Percentiles rank a stretch among this genome's conserved stretches.
phyloP scores from a whole-genome alignment of 257 asterid species.

The Solanum arcanum region DNA sequence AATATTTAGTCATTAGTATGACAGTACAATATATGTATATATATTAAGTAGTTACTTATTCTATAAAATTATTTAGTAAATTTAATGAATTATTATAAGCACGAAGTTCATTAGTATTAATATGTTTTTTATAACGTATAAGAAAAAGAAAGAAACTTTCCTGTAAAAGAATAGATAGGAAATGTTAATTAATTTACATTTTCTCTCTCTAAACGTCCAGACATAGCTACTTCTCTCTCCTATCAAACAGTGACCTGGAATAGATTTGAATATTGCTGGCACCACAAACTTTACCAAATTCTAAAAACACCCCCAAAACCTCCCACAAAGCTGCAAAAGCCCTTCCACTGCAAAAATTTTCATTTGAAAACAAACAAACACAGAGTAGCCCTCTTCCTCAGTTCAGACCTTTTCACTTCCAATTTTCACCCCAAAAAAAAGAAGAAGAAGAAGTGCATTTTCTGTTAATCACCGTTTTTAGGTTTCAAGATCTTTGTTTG shows the following conservation, averaged over 20 bases:
- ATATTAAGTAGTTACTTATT: too few species aligned
- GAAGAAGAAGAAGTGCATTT: not conserved
- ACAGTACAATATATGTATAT: too few species aligned
- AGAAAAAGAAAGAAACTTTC: too few species aligned
- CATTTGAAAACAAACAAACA: not conserved
- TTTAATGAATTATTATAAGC: too few species aligned
- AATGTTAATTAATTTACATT: not conserved
- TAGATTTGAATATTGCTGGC: conserved; percentile 14
- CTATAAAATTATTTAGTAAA: too few species aligned
- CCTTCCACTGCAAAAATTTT: not conserved
- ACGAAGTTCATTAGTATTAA: too few species aligned
- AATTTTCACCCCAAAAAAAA: not conserved
- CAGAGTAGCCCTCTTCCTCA: not conserved
- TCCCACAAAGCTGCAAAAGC: not conserved
- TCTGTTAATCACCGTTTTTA: not conserved
- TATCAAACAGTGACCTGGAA: conserved; percentile 9
- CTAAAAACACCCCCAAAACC: not conserved
- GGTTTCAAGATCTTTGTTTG: not conserved
- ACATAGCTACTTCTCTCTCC: not conserved
- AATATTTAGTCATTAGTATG: too few species aligned
- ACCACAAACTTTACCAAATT: not conserved
- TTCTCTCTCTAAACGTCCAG: not conserved
- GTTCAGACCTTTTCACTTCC: not conserved
- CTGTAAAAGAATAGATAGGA: too few species aligned
- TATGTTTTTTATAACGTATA: too few species aligned